Evolutionary conservation across 78 protist species (phyloP), one percentile per base, ranked within the genome.

Genomic region (Dictyostelium firmibasis): DNA sequence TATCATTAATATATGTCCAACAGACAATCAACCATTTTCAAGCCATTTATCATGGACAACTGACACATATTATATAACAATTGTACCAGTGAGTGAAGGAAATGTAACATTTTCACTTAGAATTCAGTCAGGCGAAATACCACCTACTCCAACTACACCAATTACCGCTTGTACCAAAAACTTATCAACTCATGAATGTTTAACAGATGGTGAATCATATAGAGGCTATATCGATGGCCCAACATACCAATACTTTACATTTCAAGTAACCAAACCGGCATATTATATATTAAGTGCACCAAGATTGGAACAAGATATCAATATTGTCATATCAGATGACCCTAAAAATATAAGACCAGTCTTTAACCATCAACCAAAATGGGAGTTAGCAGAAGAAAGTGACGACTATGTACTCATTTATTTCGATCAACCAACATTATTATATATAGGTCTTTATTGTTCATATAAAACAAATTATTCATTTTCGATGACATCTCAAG

Each of bases 1-100:
- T 29, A 14, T 60, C 2, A 36, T 84, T 8, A 41, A 36, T 70
- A 31, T 89, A 29, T 89, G 94, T 69, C 94, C 94, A 64, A 35
- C 83, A 2, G 94, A 89, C 47, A 81, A 89, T 33, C 44, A 33
- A 33, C 13, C 10, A 14, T 72, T 29, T 8, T 20, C 83, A 41
- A n/a, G 2, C 7, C 9, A n/a, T 41, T 13, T 9, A 10, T n/a
- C 14, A 8, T 89, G 87, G 86, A 89, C 94, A 16, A 41, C 47
- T 18, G 53, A 62, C 16, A 89, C 94, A 0, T 81, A 81, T 36
- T 89, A 79, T 43, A 64, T 89, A 11, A 44, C 78, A 1, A 78
- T 89, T 27, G 5, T 18, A 31, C 70, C 64, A 29, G 16, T n/a
- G 18, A 27, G 14, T 6, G 3, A 38, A 1, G 60, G 36, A 33